Base-by-base conservation (phyloP, 139 green algal genomes). In the Coelastrella sp. region DNA sequence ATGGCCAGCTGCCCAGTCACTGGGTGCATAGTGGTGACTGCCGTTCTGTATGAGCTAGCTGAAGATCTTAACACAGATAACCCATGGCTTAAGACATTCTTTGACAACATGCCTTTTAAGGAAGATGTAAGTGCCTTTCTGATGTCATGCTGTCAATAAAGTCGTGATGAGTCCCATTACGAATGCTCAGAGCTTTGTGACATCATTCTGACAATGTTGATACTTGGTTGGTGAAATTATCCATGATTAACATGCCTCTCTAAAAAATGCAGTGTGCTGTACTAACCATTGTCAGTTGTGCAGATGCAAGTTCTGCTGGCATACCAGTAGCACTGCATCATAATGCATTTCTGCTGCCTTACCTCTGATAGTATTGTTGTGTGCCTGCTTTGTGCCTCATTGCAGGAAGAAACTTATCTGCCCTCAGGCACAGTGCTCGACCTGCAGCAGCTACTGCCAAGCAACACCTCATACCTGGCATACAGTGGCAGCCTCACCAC, bases 401-500 rank as follows among this genome's bases (percentile, higher is more conserved):
- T 58, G 25, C 75, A 60, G 75, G 75, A 58, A 59, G 74, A 59
- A 19, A 12, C 22, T 8, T 82, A 63, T 24, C 73, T 89, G 17
- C 57, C 57, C 4, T n/a, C 85, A 59, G 73, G 73, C 57, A 25
- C 57, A 4, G 15, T 61, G 22, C 17, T 89, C n/a, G 73, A 89
- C 57, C 24, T 89, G 57, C 57, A 89, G 57, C 20, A 24, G 57
- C 57, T 89, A 22, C 72, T 89, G 58, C 85, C 85, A 20, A 11
- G 8, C 73, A 83, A 83, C 73, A 66, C 15, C 11, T 84, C 25
- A 22, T 89, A 89, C 56, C 17, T 82, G 7, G 24, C 58, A 8
- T 89, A 89, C 25, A 59, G 15, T 0, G 85, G 85, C 72, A 84
- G 73, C 84, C 92, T 96, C 3, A 96, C 94, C 90, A 96, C 94